Conservation (phyloP, 345 rosid genomes). For the Heritiera fomes region DNA sequence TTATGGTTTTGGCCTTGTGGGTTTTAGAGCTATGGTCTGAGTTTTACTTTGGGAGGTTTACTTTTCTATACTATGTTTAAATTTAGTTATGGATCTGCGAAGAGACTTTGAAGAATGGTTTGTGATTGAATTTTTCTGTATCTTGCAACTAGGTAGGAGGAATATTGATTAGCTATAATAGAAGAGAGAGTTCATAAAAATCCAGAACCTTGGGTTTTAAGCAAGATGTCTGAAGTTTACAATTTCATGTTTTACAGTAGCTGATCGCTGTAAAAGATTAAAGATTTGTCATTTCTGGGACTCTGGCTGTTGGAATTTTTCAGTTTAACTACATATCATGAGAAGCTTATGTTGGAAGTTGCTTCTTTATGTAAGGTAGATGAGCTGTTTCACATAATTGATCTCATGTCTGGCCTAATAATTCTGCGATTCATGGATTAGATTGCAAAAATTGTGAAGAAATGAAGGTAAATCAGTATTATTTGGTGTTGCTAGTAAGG, state of each 20-base stretch:
- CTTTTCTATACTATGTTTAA: conserved; percentile 18
- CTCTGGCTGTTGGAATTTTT: conserved; percentile 29
- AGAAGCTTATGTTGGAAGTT: conserved; percentile 16
- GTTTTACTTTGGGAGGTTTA: conserved; percentile 19
- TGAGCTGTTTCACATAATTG: background rate
- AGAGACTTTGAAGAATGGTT: conserved; percentile 20
- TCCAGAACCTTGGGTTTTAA: conserved; percentile 23
- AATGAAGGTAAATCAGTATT: background rate
- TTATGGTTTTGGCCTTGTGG: background rate
- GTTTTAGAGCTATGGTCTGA: conserved; percentile 21
- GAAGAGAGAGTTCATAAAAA: background rate
- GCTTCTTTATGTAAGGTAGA: conserved; percentile 4
- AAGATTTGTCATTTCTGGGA: conserved; percentile 18
- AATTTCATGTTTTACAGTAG: conserved; percentile 21
- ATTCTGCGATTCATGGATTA: conserved; percentile 3
- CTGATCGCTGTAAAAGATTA: conserved; percentile 20
- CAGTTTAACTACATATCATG: conserved; percentile 19
- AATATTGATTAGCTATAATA: background rate
- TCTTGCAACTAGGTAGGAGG: background rate
- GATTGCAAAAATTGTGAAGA: background rate
- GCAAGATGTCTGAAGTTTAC: conserved; percentile 25
- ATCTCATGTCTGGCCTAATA: background rate
- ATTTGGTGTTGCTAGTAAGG: background rate
- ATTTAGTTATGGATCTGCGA: conserved; percentile 24
- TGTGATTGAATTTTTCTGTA: conserved; percentile 11